Evolutionary conservation across 2,329 filamentous ascomycete species (phyloP), one percentile per base, ranked within the genome.

Genomic region (Penicillium sp.): DNA sequence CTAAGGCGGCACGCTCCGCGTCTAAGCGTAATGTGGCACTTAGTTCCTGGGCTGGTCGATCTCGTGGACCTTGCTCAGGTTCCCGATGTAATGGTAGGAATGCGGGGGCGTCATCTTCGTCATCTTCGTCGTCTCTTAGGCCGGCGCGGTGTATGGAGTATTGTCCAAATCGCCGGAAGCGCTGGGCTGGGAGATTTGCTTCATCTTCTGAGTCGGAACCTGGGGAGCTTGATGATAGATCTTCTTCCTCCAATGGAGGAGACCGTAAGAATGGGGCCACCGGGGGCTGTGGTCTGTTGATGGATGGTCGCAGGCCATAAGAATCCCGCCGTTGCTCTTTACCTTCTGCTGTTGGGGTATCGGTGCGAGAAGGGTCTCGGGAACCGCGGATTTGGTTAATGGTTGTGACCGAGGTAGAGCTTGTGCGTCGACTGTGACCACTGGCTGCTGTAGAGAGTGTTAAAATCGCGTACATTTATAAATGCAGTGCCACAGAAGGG

Each of bases 31-130:
- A 65, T 1, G 77, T 80, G 27, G 73, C 71, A 48, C 70, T 73
- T 1, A 77, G 72, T 50, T 76, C 73, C 53, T 70, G 69, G 5
- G 53, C 64, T 2, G 64, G 59, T 4, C 59, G 58, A 7, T 69
- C 66, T 15, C 57, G 60, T 2, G 61, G 53, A 11, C 56, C 20
- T 11, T 57, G 54, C 15, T 56, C 61, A 2, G 53, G 46, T 3
- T 67, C 65, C 2, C 67, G 65, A 5, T 67, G 61, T 20, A 79
- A 64, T 1, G 78, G 77, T 1, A 80, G 67, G 53, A 81, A 80
- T 2, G 77, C 75, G 0, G 77, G 77, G 0, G 76, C 69, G 20
- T 79, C 77, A 33, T 79, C 77, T 12, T 77, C 77, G 23, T 77
- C 75, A 15, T 77, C 70, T 20, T 75, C 75, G 4, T 75, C 70